Percentiles rank a stretch among this genome's conserved stretches.
Evolutionary conservation across 2,329 filamentous ascomycete species (phyloP).

Genomic region (Phyllachora maydis): DNA sequence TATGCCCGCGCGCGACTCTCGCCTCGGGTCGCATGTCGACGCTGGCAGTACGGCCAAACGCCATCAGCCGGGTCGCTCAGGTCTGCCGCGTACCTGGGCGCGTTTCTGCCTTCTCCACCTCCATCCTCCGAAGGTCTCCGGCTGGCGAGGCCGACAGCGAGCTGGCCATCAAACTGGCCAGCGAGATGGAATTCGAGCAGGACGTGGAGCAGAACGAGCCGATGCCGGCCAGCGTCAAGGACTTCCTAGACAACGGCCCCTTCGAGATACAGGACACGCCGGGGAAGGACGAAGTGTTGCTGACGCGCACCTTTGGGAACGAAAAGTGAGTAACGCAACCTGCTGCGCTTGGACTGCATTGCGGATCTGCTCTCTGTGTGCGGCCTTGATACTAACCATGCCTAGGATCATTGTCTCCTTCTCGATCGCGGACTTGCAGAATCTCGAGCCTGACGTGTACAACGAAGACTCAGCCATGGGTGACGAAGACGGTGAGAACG

Average conservation of each 20-base stretch:
- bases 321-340: slow-evolving; percentile 47
- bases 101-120: slow-evolving; percentile 28
- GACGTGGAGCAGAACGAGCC: slow-evolving; percentile 56
- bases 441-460: slow-evolving; percentile 37
- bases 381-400: slow-evolving; percentile 3
- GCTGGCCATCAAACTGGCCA: slow-evolving; percentile 67
- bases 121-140: slow-evolving; percentile 18
- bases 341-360: background rate
- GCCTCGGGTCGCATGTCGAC: slow-evolving; percentile 27
- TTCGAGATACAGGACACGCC: slow-evolving; percentile 68
- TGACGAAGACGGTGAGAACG: slow-evolving; percentile 33
- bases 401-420: slow-evolving; percentile 47
- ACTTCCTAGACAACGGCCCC: slow-evolving; percentile 69
- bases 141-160: slow-evolving; percentile 47
- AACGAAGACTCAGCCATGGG: slow-evolving; percentile 31
- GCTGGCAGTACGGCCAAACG: slow-evolving; percentile 23
- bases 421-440: slow-evolving; percentile 65
- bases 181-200: slow-evolving; percentile 67
- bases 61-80: slow-evolving; percentile 24
- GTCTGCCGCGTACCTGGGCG: slow-evolving; percentile 15
- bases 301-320: slow-evolving; percentile 66
- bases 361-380: slow-evolving; percentile 1
- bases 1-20: slow-evolving; percentile 33
- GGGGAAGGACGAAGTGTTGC: slow-evolving; percentile 72
- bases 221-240: slow-evolving; percentile 58